These are phyloP conservation scores for Colletotrichum aenigma DNA, from an alignment of 2,329 filamentous ascomycete genomes.

Conservation along the genomic window DNA sequence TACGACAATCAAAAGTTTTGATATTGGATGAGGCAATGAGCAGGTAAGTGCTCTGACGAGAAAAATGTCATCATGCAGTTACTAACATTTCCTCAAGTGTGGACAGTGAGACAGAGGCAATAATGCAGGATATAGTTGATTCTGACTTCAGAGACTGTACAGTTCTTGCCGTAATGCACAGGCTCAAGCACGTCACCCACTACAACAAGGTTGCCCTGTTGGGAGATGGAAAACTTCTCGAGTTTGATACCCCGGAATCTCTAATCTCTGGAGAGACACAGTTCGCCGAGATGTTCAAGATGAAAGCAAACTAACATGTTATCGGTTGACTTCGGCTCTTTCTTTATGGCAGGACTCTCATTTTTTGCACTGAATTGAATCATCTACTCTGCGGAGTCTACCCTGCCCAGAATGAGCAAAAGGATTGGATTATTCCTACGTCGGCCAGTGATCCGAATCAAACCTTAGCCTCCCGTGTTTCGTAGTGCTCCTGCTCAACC, in stretches of 20 bases:
- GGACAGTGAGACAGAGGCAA: constrained; percentile 23
- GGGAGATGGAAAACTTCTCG: neutral
- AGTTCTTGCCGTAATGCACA: constrained; percentile 26
- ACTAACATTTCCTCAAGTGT: constrained; percentile 13
- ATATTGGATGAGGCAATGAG: constrained; percentile 10
- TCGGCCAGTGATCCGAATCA: neutral
- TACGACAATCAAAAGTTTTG: neutral
- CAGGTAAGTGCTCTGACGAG: neutral
- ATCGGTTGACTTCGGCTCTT: fast-evolving
- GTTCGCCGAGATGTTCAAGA: neutral
- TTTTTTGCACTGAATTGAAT: neutral
- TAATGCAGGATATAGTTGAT: constrained; percentile 27
- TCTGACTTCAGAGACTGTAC: constrained; percentile 23
- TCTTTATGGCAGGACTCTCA: neutral
- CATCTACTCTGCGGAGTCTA: neutral
- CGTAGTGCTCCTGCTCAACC: neutral
- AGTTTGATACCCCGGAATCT: neutral
- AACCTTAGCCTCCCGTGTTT: neutral
- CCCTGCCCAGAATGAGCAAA: neutral
- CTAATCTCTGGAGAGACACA: neutral
- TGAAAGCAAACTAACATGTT: neutral
- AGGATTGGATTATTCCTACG: fast-evolving
- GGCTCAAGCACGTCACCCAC: constrained; percentile 19
- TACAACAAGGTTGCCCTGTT: constrained; percentile 24
- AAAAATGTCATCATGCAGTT: fast-evolving